A percentile compares a stretch with the other conserved stretches of the same genome.
Evolutionary conservation across 2,329 filamentous ascomycete genomes (phyloP).

Genomic region (Fusarium nodosum): DNA sequence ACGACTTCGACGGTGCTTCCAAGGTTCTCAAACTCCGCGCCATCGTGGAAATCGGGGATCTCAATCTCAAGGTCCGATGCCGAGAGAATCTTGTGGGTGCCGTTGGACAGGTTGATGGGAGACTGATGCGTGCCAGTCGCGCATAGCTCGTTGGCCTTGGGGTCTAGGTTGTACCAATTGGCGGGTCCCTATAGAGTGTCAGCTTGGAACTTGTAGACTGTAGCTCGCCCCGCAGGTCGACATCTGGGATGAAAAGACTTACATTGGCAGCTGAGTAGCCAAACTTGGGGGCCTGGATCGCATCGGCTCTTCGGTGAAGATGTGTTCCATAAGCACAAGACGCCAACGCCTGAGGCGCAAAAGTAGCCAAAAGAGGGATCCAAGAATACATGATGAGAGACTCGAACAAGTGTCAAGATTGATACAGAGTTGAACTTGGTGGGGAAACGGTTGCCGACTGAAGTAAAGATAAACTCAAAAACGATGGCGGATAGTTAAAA

Average conservation of each 20-base stretch:
- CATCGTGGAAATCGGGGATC: slow-evolving; percentile 55
- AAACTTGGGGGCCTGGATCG: slow-evolving; percentile 55
- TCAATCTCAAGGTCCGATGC: slow-evolving; percentile 53
- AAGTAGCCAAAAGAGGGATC: slow-evolving; percentile 36
- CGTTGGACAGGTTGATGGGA: slow-evolving; percentile 65
- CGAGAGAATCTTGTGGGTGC: slow-evolving; percentile 47
- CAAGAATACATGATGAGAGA: slow-evolving; percentile 27
- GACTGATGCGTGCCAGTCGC: slow-evolving; percentile 65
- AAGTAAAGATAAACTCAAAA: not conserved
- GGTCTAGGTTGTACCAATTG: slow-evolving; percentile 64
- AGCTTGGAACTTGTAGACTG: not conserved
- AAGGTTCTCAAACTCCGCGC: slow-evolving; percentile 64
- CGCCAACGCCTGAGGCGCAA: slow-evolving; percentile 45
- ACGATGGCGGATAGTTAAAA: not conserved
- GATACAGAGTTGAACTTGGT: not conserved
- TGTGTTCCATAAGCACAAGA: slow-evolving; percentile 59
- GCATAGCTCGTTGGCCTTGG: slow-evolving; percentile 60
- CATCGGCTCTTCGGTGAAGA: slow-evolving; percentile 52
- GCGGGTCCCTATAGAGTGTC: slow-evolving; percentile 59
- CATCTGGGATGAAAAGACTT: slow-evolving; percentile 13
- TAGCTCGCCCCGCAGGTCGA: fast-evolving
- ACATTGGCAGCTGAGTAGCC: slow-evolving; percentile 56
- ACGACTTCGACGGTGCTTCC: slow-evolving; percentile 65
- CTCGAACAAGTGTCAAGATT: not conserved
- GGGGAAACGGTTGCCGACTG: not conserved